Conservation (phyloP, 2,329 filamentous ascomycete genomes). For the Incumbomyces lentus region DNA sequence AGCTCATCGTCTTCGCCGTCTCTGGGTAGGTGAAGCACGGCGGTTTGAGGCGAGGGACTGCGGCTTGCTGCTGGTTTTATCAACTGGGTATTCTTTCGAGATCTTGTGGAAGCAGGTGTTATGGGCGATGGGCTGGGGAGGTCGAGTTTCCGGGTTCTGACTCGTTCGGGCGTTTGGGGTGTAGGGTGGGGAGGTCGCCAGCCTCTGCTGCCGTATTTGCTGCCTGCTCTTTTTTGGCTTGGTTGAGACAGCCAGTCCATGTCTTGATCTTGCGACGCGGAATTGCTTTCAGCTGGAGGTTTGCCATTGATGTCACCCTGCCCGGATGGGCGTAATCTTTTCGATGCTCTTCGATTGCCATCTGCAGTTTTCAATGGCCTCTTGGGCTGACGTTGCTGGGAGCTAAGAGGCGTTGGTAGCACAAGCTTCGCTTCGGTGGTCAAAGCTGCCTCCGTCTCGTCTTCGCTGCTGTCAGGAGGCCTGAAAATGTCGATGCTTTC, state of each 20-base stretch:
- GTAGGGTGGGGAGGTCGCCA: too few relatives aligned
- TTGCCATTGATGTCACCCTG: neutral
- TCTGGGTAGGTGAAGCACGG: neutral
- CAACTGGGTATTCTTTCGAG: neutral
- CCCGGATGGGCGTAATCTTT: neutral
- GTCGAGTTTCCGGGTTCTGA: too few relatives aligned
- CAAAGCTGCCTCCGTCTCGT: neutral
- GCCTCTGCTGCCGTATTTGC: too few relatives aligned
- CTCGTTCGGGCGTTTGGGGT: too few relatives aligned
- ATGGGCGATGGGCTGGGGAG: too few relatives aligned
- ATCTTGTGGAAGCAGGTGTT: neutral
- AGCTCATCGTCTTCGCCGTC: neutral
- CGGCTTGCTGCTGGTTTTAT: neutral
- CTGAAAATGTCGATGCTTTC: neutral
- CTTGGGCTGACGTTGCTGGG: neutral
- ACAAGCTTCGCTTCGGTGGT: neutral
- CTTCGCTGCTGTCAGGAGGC: constrained; percentile 5
- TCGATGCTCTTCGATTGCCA: constrained; percentile 2
- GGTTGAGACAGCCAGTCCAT: too few relatives aligned
- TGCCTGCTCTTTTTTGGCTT: too few relatives aligned
- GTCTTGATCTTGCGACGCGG: neutral
- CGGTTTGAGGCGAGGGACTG: neutral
- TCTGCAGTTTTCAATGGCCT: neutral
- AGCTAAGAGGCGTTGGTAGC: neutral
- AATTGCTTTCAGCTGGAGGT: neutral